These are phyloP conservation scores for Paecilomyces variotii DNA, from an alignment of 2,329 filamentous ascomycete genomes.

Conservation along the genomic window DNA sequence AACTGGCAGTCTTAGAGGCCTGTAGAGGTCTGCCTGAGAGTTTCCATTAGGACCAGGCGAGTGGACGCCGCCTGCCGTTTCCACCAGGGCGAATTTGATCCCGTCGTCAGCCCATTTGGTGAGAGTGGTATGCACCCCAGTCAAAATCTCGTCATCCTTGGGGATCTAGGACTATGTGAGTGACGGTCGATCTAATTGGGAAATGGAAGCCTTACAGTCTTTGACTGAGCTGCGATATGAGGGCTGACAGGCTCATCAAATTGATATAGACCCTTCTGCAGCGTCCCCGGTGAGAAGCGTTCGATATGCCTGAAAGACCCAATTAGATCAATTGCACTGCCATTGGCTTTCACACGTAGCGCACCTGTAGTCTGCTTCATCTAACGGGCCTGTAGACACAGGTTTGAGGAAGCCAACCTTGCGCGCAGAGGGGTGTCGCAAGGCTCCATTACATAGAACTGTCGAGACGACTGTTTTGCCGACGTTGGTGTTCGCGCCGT, in stretches of 20 bases:
- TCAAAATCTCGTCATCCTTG: slow-evolving; percentile 44
- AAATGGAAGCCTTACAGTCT: slow-evolving; percentile 16
- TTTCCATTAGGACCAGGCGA: slow-evolving; percentile 69
- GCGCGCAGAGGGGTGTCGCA: slow-evolving; percentile 34
- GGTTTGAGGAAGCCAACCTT: slow-evolving; percentile 66
- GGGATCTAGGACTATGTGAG: slow-evolving; percentile 31
- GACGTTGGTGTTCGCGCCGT: slow-evolving; percentile 75
- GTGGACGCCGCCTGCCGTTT: slow-evolving; percentile 76
- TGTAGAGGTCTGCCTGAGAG: slow-evolving; percentile 70
- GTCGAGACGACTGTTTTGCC: slow-evolving; percentile 79
- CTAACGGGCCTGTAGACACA: slow-evolving; percentile 64
- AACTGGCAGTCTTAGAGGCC: slow-evolving; percentile 63
- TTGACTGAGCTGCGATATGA: slow-evolving; percentile 58
- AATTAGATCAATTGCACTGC: neutral
- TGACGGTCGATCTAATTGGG: neutral
- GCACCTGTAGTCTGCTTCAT: slow-evolving; percentile 65
- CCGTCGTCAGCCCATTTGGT: slow-evolving; percentile 25
- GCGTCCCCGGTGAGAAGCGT: slow-evolving; percentile 48
- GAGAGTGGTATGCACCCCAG: slow-evolving; percentile 40
- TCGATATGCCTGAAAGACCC: slow-evolving; percentile 49
- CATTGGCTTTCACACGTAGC: slow-evolving; percentile 1
- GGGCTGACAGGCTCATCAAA: slow-evolving; percentile 70
- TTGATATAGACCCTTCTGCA: slow-evolving; percentile 59
- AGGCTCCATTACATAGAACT: slow-evolving; percentile 57
- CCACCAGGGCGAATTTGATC: slow-evolving; percentile 59